phyloP scores from a whole-genome alignment of 805 yeast genomes.

The Candida ortonii region DNA sequence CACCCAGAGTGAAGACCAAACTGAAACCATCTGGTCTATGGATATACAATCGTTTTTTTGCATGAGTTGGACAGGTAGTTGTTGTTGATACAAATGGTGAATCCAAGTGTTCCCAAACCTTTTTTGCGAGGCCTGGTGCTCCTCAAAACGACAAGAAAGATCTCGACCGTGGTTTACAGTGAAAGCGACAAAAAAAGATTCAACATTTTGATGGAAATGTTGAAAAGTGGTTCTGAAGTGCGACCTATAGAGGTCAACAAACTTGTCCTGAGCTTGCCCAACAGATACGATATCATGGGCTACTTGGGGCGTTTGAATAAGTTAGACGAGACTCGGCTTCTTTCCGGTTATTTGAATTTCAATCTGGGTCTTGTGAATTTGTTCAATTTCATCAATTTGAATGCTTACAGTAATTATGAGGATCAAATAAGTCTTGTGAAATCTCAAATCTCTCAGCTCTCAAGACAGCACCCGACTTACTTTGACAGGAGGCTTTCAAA shows the following conservation, averaged over 20 bases:
- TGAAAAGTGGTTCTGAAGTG: not conserved
- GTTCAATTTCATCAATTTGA: conserved; percentile 9
- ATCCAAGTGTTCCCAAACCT: too few species aligned
- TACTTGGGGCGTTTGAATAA: conserved; percentile 10
- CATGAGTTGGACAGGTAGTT: too few species aligned
- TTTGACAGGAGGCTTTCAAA: conserved; percentile 1
- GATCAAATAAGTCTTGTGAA: not conserved
- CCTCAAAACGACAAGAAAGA: too few species aligned
- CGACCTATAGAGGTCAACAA: not conserved
- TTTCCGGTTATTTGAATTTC: conserved; percentile 7
- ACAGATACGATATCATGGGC: conserved; percentile 13
- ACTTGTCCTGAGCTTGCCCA: conserved; percentile 10
- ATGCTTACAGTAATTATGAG: not conserved
- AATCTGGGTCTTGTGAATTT: conserved; percentile 6
- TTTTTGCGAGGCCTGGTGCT: too few species aligned
- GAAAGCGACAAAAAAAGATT: conserved; percentile 2
- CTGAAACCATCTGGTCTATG: too few species aligned
- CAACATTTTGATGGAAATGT: conserved; percentile 1
- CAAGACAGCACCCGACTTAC: not conserved
- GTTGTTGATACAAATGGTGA: too few species aligned
- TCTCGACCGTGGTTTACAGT: conserved; percentile 5
- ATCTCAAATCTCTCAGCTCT: not conserved
- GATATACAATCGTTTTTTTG: too few species aligned
- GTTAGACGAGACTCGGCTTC: conserved; percentile 2
- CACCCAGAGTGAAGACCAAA: too few species aligned